A percentile compares a stretch with the other conserved stretches of the same genome.
These are phyloP conservation scores for Mortierella hygrophila DNA, from an alignment of 192 early-diverging fungal genomes.

Conservation along the genomic window DNA sequence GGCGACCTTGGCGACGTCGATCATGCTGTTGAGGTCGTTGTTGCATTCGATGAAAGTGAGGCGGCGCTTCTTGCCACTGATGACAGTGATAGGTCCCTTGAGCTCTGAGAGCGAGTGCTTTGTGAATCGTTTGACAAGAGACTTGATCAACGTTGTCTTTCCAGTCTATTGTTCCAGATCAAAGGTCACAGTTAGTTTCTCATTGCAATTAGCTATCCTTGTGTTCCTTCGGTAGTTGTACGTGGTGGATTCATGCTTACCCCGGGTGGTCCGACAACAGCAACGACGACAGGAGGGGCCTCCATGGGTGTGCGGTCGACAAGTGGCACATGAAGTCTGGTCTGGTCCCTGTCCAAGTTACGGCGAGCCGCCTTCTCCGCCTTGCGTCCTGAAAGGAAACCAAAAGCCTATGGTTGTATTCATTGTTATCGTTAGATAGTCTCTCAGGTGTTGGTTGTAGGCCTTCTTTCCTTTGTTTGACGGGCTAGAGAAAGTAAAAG, in stretches of 20 bases:
- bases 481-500: not conserved
- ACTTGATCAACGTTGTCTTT: slow-evolving; percentile 97
- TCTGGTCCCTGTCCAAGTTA: slow-evolving; percentile 89
- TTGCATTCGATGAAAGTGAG: slow-evolving; percentile 98
- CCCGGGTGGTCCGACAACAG: slow-evolving; percentile 95
- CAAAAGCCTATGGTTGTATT: slow-evolving; percentile 69
- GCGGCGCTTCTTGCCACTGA: slow-evolving; percentile 94
- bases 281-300: slow-evolving; percentile 93
- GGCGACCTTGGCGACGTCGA: slow-evolving; percentile 96
- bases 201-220: not conserved
- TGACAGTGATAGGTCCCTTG: slow-evolving; percentile 97
- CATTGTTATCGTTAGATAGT: not conserved
- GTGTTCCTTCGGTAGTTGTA: not conserved
- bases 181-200: not conserved
- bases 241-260: slow-evolving; percentile 56
- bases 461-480: too few species aligned
- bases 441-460: not conserved
- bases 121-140: slow-evolving; percentile 94
- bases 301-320: slow-evolving; percentile 93
- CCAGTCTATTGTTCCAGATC: slow-evolving; percentile 73
- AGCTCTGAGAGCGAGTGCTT: slow-evolving; percentile 93
- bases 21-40: slow-evolving; percentile 98
- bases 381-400: slow-evolving; percentile 75
- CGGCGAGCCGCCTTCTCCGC: slow-evolving; percentile 86
- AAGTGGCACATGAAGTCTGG: slow-evolving; percentile 94